A percentile compares a stretch with the other conserved stretches of the same genome.
Conservation (phyloP, 148 eudicot genomes). For the Simmondsia chinensis region DNA sequence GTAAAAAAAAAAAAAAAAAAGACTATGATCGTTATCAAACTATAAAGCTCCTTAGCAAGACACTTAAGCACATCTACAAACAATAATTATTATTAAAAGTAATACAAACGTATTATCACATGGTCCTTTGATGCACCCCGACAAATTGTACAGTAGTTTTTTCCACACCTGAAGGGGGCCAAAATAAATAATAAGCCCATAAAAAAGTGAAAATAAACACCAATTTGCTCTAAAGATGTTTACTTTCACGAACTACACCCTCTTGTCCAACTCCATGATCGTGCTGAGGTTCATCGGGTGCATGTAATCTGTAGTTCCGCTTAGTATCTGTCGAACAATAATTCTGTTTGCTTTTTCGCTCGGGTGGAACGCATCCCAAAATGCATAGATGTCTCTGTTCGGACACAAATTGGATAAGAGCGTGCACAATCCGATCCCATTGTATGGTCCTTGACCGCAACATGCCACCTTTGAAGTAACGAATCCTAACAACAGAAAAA, state of each 20-base stretch:
- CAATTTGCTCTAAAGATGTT: not conserved
- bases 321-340: slow-evolving; percentile 21
- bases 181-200: too few species aligned
- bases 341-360: slow-evolving; percentile 23
- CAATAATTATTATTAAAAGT: too few species aligned
- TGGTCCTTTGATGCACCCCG: too few species aligned
- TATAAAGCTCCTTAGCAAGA: too few species aligned
- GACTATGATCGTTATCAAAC: too few species aligned
- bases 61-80: too few species aligned
- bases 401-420: slow-evolving; percentile 22
- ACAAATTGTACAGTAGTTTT: too few species aligned
- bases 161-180: too few species aligned
- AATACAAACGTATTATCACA: too few species aligned
- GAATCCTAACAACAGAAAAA: slow-evolving; percentile 14
- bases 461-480: slow-evolving; percentile 37
- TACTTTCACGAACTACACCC: not conserved
- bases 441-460: slow-evolving; percentile 40
- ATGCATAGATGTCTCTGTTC: slow-evolving; percentile 24
- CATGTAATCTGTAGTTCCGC: slow-evolving; percentile 21
- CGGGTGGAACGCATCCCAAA: slow-evolving; percentile 43
- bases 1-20: too few species aligned
- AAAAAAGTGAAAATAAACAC: too few species aligned
- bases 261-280: slow-evolving; percentile 20
- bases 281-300: slow-evolving; percentile 39
- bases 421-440: slow-evolving; percentile 32